These are phyloP conservation scores for Trichocladium uniseriatum DNA, from an alignment of 495 filamentous ascomycete species.

Conservation along the genomic window DNA sequence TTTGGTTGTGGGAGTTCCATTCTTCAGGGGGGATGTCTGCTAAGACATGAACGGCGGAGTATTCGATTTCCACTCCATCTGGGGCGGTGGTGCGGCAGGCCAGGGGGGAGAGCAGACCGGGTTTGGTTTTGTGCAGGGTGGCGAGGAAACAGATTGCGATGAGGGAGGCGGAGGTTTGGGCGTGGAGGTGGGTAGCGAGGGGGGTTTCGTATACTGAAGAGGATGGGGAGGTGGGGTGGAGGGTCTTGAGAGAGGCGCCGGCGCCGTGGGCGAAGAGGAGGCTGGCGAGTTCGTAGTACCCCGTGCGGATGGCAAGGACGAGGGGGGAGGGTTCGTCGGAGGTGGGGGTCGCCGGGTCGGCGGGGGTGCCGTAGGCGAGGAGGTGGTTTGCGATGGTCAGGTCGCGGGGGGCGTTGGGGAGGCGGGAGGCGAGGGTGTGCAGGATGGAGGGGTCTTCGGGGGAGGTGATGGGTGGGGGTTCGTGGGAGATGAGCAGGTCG, in stretches of 20 bases:
- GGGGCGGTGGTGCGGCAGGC: too few relatives aligned
- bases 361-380: background rate
- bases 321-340: background rate
- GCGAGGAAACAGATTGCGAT: too few relatives aligned
- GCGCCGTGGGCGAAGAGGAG: constrained; percentile 2
- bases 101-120: too few relatives aligned
- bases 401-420: background rate
- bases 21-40: background rate
- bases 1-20: constrained; percentile 1
- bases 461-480: background rate
- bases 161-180: background rate
- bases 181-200: background rate
- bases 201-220: background rate
- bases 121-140: too few relatives aligned
- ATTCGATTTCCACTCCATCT: too few relatives aligned
- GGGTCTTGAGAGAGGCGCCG: background rate
- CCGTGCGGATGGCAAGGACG: background rate
- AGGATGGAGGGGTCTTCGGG: background rate
- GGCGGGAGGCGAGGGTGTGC: background rate
- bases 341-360: background rate
- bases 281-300: constrained; percentile 1
- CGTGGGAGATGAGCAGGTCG: background rate
- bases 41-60: background rate
- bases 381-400: background rate
- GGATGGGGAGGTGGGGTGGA: background rate